These are phyloP conservation scores for Ceratocystis diversiconidia DNA, from an alignment of 2,329 filamentous ascomycete genomes.

Conservation along the genomic window DNA sequence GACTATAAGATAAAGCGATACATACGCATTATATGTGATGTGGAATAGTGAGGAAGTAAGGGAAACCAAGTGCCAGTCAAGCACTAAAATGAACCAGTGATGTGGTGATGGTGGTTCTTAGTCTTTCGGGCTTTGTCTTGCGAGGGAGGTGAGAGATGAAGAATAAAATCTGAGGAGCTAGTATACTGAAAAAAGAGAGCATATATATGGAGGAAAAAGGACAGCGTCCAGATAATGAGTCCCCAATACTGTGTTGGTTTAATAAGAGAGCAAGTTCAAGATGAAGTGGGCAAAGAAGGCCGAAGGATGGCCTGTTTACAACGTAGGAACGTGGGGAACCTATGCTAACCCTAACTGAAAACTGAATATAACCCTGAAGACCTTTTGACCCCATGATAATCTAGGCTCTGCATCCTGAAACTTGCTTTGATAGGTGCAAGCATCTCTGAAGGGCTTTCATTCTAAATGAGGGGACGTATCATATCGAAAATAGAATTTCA, in stretches of 20 bases:
- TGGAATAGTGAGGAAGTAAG: not conserved
- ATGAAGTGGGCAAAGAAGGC: not conserved
- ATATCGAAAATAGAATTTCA: not conserved
- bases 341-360: not conserved
- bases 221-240: not conserved
- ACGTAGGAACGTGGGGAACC: not conserved
- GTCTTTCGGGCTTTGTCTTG: not conserved
- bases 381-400: not conserved
- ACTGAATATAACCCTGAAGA: not conserved
- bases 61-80: not conserved
- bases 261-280: not conserved
- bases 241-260: not conserved
- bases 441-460: not conserved
- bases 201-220: not conserved
- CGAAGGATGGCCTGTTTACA: constrained; percentile 3
- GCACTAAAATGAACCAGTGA: not conserved
- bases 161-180: not conserved
- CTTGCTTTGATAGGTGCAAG: not conserved
- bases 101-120: not conserved
- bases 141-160: not conserved
- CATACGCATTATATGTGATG: not conserved
- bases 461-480: not conserved
- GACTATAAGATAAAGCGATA: not conserved
- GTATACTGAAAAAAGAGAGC: not conserved
- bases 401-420: not conserved